Base-by-base conservation (phyloP, 1,139 yeast species). In the Scheffersomyces cryptocercus region DNA sequence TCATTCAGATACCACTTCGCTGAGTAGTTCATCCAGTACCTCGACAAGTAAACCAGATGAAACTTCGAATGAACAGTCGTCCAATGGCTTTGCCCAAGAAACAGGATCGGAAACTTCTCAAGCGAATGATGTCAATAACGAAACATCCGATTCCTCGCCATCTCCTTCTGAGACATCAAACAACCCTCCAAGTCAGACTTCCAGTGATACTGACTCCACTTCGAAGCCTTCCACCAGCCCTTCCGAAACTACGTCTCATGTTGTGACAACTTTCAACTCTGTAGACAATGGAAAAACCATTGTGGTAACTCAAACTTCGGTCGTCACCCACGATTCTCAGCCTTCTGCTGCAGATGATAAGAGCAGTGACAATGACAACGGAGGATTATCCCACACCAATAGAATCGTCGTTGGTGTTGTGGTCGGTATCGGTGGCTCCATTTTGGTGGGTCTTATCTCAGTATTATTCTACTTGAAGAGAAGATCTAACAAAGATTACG, bases 401-500 rank as follows among this genome's bases (percentile, higher is more conserved):
- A 68, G 63, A 45, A 71, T 75, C 32, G 78, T 75, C 3, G 80
- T 75, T 3, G 80, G 80, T 36, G 79, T 74, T 2, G 79, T 75
- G 36, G 80, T 75, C 11, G 80, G 80, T 36, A 75, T 74, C 7
- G 80, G 79, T 39, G 79, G 79, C 2, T 62, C 77, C 4, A 62
- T 74, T 31, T 59, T 74, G 40, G 34, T 73, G 31, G 77, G 70
- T 12, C 56, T 74, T 14, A 48, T 65, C 3, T 72, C 62, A 0
- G 56, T 70, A 10, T 58, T 73, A 39, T 73, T 65, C 59, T 61
- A 64, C 51, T 56, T 64, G 52, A 65, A 68, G 49, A 69, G 62
- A 55, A 69, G 67, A 53, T 57, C 63, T 36, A 62, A 61, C 47
- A 61, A 56, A 42, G 65, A 61, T 39, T 56, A 56, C 44, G 59